A percentile compares a stretch with the other conserved stretches of the same genome.
phyloP scores from a whole-genome alignment of 75 land plant genomes.

The Chamaecyparis obtusa region DNA sequence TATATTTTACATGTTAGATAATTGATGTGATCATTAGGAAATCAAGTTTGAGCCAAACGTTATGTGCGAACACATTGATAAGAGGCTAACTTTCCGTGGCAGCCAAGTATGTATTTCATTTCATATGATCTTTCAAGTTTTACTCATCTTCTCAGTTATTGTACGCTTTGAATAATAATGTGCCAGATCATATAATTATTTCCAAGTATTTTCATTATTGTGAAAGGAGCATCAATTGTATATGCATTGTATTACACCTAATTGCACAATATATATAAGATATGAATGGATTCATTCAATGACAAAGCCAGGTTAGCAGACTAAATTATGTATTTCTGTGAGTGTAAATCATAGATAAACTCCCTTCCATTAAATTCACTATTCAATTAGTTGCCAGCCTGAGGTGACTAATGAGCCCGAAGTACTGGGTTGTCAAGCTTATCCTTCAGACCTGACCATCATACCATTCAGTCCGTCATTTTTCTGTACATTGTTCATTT shows the following conservation, averaged over 20 bases:
- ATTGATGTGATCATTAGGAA: slow-evolving; percentile 49
- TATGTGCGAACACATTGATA: slow-evolving; percentile 94
- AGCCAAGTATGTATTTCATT: slow-evolving; percentile 60
- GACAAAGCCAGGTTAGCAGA: no score
- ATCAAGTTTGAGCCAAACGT: slow-evolving; percentile 98
- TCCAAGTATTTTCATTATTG: not conserved
- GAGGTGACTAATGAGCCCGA: no score
- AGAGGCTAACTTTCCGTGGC: slow-evolving; percentile 61
- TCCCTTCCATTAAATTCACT: no score
- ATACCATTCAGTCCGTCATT: no score
- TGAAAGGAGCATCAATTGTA: not conserved
- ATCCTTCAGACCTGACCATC: no score
- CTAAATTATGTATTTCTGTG: no score
- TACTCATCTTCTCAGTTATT: not conserved
- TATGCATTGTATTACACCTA: not conserved
- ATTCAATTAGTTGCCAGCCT: no score
- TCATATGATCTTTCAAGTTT: not conserved
- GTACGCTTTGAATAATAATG: not conserved
- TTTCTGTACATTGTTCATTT: no score
- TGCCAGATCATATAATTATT: not conserved
- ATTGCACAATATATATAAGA: not conserved
- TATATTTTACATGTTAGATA: not conserved
- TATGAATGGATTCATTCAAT: no score
- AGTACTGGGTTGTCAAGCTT: no score
- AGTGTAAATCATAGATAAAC: no score